Percentiles rank a stretch among this genome's conserved stretches.
Conservation (phyloP, 139 green algal species). For the Chlamydomonas sp. region DNA sequence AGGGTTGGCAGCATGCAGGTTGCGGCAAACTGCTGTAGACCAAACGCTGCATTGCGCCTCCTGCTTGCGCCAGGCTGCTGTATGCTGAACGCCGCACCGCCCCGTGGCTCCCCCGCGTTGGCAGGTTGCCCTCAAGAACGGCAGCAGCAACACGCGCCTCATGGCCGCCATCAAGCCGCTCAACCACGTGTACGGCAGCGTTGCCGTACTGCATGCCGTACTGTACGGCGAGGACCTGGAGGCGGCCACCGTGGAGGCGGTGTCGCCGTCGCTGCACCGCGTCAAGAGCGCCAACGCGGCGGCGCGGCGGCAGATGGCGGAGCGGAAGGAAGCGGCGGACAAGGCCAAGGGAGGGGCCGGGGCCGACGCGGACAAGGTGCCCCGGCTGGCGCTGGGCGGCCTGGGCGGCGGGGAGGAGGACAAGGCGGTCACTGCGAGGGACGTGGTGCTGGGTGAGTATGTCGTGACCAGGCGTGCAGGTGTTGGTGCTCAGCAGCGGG, state of each 20-base stretch:
- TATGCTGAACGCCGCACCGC: not conserved
- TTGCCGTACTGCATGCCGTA: constrained; percentile 15
- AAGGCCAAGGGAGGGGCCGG: not conserved
- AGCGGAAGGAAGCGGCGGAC: not conserved
- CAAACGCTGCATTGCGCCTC: too few species aligned
- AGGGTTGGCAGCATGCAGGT: not conserved
- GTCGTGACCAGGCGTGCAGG: too few species aligned
- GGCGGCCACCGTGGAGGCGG: not conserved
- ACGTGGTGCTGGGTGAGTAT: too few species aligned
- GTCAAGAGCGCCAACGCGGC: not conserved
- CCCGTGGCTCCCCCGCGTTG: not conserved
- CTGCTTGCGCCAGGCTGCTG: not conserved
- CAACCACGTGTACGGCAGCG: constrained; percentile 28
- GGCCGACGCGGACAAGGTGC: not conserved
- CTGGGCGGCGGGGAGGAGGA: not conserved
- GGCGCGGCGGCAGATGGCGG: not conserved
- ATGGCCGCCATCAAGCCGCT: constrained; percentile 32
- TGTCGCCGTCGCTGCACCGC: not conserved
- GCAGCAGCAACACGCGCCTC: constrained; percentile 24
- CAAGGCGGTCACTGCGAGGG: not conserved
- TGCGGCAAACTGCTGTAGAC: too few species aligned
- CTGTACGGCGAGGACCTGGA: constrained; percentile 30
- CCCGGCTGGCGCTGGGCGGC: not conserved
- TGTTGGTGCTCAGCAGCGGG: too few species aligned
- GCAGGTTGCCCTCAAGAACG: constrained; percentile 47